Evolutionary conservation across 2,329 filamentous ascomycete species (phyloP), one percentile per base, ranked within the genome.

Genomic region (Phialemonium atrogriseum): DNA sequence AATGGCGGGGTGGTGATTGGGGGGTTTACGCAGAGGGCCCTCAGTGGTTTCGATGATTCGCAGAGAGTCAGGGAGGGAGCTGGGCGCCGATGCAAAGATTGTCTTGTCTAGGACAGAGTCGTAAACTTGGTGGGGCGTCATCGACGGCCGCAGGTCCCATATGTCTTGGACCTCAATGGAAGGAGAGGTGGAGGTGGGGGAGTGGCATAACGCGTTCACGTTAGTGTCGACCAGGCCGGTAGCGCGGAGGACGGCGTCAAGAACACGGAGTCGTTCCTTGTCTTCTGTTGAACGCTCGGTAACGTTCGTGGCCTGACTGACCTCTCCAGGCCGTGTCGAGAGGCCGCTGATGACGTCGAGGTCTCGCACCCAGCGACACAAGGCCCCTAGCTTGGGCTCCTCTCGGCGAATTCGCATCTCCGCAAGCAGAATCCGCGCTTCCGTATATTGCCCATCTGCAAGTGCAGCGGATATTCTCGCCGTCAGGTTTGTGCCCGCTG

Each of bases 361-460:
- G 46, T 82, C 78, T 35, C 80, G 68, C 5, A 84, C 79, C 80
- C 80, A 84, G 35, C 80, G 72, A 50, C 78, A 83, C 7, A 84
- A 54, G 2, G 79, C 77, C 13, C 80, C 80, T 0, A 84, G 56
- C 42, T 80, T 80, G 0, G 79, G 79, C 12, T 71, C 66, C 39
- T 83, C 68, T 4, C 64, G 59, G n/a, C 78, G 62, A 12, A 84
- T 74, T 18, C 70, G 66, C 79, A 84, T 84, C 56, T 84, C 79
- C 1, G 78, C 70, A 1, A 84, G 65, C 10, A 82, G 49, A 11
- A 84, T 66, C 31, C 66, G 66, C 5, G 78, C 77, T n/a, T 83
- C 78, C 8, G 62, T 64, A 41, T 77, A 80, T 46, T 76, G 73
- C 30, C 67, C 74, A 50, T 84, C 79, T 14, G 71, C 67, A 0